Conservation (phyloP, 257 asterid species). For the Lycium barbarum region DNA sequence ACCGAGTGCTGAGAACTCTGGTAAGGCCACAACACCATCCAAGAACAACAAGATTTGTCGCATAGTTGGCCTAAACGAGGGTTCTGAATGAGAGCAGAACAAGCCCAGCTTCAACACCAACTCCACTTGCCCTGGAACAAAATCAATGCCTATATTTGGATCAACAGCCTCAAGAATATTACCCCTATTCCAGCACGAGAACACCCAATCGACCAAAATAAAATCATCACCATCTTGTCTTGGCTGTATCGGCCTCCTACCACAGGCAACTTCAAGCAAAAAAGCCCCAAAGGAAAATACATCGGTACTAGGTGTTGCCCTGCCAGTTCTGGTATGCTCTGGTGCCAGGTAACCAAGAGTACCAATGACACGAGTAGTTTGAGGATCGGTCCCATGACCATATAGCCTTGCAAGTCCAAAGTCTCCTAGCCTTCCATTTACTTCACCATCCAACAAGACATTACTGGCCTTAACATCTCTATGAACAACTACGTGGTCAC, state of each 20-base stretch:
- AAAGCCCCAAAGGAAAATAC: conserved; percentile 73
- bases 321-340: conserved; percentile 64
- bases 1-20: conserved; percentile 48
- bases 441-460: conserved; percentile 57
- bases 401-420: conserved; percentile 69
- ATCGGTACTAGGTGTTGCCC: conserved; percentile 63
- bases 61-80: conserved; percentile 58
- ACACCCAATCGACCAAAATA: conserved; percentile 63
- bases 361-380: conserved; percentile 71
- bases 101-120: conserved; percentile 63
- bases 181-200: conserved; percentile 51
- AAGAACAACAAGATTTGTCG: conserved; percentile 51
- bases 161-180: conserved; percentile 55
- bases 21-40: conserved; percentile 51
- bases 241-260: conserved; percentile 66
- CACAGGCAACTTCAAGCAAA: conserved; percentile 70
- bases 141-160: conserved; percentile 47
- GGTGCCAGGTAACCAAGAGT: conserved; percentile 80
- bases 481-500: conserved; percentile 72
- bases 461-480: conserved; percentile 76
- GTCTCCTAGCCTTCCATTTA: conserved; percentile 64
- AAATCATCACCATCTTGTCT: conserved; percentile 36
- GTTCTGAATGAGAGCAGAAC: conserved; percentile 55
- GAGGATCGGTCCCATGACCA: conserved; percentile 74
- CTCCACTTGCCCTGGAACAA: conserved; percentile 47